Percentiles rank a stretch among this genome's conserved stretches.
Conservation (phyloP, 805 yeast genomes). For the Sporopachydermia quercuum region DNA sequence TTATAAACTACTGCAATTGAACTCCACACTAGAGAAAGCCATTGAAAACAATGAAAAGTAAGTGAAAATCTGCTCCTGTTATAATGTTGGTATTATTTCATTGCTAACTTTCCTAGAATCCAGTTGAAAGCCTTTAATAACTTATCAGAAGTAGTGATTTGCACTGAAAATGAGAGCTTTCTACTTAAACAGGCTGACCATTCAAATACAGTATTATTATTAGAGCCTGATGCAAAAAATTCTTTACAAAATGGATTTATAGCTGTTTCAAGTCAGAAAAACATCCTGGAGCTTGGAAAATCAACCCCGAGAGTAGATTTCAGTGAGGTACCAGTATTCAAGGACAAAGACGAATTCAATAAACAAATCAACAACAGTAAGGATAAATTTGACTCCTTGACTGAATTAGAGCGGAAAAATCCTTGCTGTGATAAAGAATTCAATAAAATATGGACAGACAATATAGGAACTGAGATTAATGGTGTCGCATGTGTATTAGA, state of each 20-base stretch:
- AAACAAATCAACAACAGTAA: conserved; percentile 11
- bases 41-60: background rate
- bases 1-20: background rate
- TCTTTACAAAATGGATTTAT: conserved; percentile 9
- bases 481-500: conserved; percentile 25
- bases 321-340: background rate
- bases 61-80: background rate
- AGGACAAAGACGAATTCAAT: background rate
- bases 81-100: background rate
- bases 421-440: conserved; percentile 46
- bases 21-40: background rate
- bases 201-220: conserved; percentile 63
- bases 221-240: conserved; percentile 15
- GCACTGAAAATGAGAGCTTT: conserved; percentile 46
- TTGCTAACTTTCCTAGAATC: background rate
- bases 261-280: conserved; percentile 12
- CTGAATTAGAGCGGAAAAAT: conserved; percentile 17
- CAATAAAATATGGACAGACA: conserved; percentile 30
- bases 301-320: background rate
- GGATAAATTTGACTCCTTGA: conserved; percentile 1
- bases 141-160: conserved; percentile 37
- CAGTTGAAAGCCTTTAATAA: conserved; percentile 21
- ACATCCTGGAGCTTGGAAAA: conserved; percentile 20
- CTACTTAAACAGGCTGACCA: conserved; percentile 67
- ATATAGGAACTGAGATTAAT: conserved; percentile 41